phyloP scores from a whole-genome alignment of 805 yeast species.

The Suhomyces pyralidae region DNA sequence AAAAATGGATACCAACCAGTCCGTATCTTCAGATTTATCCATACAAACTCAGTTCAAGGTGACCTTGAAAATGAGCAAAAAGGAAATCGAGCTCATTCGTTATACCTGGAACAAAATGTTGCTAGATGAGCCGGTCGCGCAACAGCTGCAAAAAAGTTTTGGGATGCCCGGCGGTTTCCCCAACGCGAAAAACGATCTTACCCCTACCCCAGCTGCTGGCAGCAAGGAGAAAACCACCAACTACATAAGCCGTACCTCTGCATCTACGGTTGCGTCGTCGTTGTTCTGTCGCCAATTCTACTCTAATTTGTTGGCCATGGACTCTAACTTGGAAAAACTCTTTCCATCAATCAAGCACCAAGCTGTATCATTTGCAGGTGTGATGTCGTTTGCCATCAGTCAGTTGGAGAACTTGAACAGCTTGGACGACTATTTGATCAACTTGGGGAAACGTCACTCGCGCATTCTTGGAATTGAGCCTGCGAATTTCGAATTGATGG shows the following conservation, averaged over 20 bases:
- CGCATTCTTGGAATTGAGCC: slow-evolving; percentile 73
- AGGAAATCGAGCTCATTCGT: slow-evolving; percentile 44
- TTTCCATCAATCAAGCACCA: slow-evolving; percentile 79
- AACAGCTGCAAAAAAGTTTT: slow-evolving; percentile 10
- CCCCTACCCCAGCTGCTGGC: slow-evolving; percentile 3
- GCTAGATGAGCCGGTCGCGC: slow-evolving; percentile 30
- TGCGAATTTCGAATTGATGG: slow-evolving; percentile 67
- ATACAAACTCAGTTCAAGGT: slow-evolving; percentile 16
- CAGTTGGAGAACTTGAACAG: slow-evolving; percentile 57
- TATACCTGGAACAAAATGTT: slow-evolving; percentile 46
- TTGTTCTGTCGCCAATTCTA: slow-evolving; percentile 76
- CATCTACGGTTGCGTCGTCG: slow-evolving; percentile 37
- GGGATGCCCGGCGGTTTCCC: slow-evolving; percentile 41
- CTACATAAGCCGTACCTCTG: slow-evolving; percentile 12
- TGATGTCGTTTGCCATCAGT: slow-evolving; percentile 62
- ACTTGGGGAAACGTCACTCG: slow-evolving; percentile 71
- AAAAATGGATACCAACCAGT: slow-evolving; percentile 13
- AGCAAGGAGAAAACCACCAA: slow-evolving; percentile 10
- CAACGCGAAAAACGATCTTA: not conserved
- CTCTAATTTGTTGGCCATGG: slow-evolving; percentile 60
- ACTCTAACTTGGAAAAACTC: slow-evolving; percentile 56
- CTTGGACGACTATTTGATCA: slow-evolving; percentile 57
- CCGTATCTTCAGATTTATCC: slow-evolving; percentile 13
- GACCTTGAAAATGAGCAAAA: slow-evolving; percentile 18
- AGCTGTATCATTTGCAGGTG: slow-evolving; percentile 78